These are phyloP conservation scores for Cenchrus purpureus DNA, from an alignment of 176 grass and related monocot species.

Conservation along the genomic window DNA sequence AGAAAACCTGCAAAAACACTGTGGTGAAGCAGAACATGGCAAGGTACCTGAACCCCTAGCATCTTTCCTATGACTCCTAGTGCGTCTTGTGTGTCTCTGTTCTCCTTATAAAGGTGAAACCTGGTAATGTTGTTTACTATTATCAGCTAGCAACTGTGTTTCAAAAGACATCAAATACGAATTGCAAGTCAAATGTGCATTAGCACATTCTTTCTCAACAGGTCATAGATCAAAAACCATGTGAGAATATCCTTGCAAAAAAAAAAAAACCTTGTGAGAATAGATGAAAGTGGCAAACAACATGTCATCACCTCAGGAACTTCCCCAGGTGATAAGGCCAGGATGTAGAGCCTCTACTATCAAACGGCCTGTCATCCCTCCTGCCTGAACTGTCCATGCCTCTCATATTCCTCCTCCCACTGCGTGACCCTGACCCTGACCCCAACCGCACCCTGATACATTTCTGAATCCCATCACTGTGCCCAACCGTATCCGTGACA, in stretches of 20 bases:
- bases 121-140: constrained; percentile 27
- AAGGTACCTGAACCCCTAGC: constrained; percentile 75
- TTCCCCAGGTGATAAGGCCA: constrained; percentile 83
- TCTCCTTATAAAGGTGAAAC: constrained; percentile 96
- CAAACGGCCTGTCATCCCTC: constrained; percentile 71
- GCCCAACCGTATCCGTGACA: constrained; percentile 82
- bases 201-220: constrained; percentile 1
- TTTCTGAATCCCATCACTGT: constrained; percentile 66
- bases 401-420: constrained; percentile 55
- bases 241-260: neutral
- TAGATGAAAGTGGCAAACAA: neutral
- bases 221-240: neutral
- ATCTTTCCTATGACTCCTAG: constrained; percentile 90
- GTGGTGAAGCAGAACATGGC: constrained; percentile 8
- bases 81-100: constrained; percentile 92
- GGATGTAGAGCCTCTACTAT: constrained; percentile 79
- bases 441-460: constrained; percentile 77
- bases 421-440: constrained; percentile 35
- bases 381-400: constrained; percentile 39
- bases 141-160: neutral
- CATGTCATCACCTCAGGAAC: constrained; percentile 66
- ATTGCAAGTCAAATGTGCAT: constrained; percentile 1
- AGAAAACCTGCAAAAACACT: neutral
- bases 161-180: constrained; percentile 6
- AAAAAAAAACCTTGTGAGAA: neutral